Conservation (phyloP, 2,329 filamentous ascomycete genomes). For the Microascus cirrosus region DNA sequence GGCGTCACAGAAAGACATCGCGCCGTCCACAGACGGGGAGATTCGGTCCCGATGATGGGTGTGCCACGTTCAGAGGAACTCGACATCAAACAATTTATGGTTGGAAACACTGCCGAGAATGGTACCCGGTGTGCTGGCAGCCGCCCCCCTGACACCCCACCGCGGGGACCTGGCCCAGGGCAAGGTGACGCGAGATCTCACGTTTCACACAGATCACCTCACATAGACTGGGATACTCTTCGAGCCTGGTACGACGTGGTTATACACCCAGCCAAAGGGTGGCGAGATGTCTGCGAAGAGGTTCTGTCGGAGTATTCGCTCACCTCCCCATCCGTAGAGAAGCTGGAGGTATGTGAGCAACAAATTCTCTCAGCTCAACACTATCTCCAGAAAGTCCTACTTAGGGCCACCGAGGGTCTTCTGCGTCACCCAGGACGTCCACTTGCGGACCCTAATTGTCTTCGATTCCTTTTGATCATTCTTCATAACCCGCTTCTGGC, state of each 20-base stretch:
- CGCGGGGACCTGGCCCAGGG: constrained; percentile 5
- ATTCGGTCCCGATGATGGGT: constrained; percentile 17
- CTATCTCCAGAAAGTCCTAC: constrained; percentile 56
- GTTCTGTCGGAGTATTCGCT: constrained; percentile 21
- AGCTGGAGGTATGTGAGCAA: constrained; percentile 32
- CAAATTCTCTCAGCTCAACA: constrained; percentile 46
- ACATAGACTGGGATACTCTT: constrained; percentile 64
- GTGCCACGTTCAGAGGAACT: constrained; percentile 44
- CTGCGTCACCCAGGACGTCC: constrained; percentile 68
- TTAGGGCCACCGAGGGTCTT: constrained; percentile 70
- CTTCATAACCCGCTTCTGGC: constrained; percentile 69
- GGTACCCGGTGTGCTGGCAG: constrained; percentile 71
- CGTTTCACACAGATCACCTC: constrained; percentile 45
- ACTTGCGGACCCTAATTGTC: constrained; percentile 55
- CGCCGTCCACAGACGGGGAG: constrained; percentile 16
- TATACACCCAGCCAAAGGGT: constrained; percentile 55
- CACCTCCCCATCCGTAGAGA: constrained; percentile 17
- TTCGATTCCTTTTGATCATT: constrained; percentile 69
- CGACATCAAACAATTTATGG: constrained; percentile 62
- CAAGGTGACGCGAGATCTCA: not conserved
- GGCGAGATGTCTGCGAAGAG: constrained; percentile 49
- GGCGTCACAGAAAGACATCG: constrained; percentile 4
- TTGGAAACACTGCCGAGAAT: constrained; percentile 72
- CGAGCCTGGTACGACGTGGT: constrained; percentile 65
- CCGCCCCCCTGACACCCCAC: constrained; percentile 22